Conservation (phyloP, 805 yeast genomes). For the Wickerhamiella brachini region DNA sequence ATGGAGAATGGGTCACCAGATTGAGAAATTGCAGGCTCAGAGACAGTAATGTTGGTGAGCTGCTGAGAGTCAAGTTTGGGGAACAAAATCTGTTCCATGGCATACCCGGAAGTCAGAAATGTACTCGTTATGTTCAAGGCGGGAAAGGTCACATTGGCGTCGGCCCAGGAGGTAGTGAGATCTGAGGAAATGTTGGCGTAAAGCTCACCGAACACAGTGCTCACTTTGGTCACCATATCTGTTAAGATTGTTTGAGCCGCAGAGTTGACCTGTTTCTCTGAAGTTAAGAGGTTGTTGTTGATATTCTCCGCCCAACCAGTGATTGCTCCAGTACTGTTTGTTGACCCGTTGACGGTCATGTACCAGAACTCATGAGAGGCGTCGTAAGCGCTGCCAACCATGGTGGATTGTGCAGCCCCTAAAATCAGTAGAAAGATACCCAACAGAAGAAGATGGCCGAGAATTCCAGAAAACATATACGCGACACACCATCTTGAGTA, state of each 20-base stretch:
- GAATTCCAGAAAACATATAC: background rate
- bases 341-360: background rate
- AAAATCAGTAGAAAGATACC: background rate
- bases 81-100: constrained; percentile 2
- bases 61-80: background rate
- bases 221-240: constrained; percentile 1
- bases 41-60: background rate
- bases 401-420: background rate
- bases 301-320: background rate
- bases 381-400: background rate
- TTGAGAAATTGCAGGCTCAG: background rate
- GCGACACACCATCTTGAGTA: background rate
- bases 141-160: constrained; percentile 1
- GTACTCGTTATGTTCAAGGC: background rate
- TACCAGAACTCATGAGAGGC: background rate
- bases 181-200: background rate
- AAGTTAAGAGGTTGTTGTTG: background rate
- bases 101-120: background rate
- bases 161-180: background rate
- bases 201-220: background rate
- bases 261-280: constrained; percentile 1
- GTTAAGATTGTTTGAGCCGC: background rate
- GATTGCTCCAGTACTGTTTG: background rate
- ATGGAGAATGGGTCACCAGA: background rate
- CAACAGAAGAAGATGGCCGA: background rate